Conservation (phyloP, 2,329 filamentous ascomycete genomes). For the Piedraia hortae region DNA sequence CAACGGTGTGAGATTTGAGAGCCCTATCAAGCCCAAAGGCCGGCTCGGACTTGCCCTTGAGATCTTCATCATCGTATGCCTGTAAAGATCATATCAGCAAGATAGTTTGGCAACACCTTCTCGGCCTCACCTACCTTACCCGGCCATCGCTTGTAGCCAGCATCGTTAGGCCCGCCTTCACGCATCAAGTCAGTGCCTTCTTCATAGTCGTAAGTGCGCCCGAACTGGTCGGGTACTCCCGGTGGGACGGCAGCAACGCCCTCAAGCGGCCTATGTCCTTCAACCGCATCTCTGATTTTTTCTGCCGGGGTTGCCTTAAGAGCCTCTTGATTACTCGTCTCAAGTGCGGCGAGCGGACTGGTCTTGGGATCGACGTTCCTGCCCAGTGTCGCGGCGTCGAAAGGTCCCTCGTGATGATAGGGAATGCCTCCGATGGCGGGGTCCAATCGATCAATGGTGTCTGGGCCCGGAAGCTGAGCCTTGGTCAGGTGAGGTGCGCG, state of each 20-base stretch:
- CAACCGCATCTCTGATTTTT: conserved; percentile 46
- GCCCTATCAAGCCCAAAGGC: conserved; percentile 42
- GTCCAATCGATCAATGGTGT: conserved; percentile 61
- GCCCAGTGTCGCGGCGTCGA: conserved; percentile 51
- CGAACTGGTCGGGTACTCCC: conserved; percentile 38
- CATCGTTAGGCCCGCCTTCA: conserved; percentile 37
- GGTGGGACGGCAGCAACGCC: conserved; percentile 53
- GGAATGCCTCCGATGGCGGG: conserved; percentile 28
- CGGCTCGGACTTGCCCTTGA: conserved; percentile 62
- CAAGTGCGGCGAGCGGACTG: conserved; percentile 53
- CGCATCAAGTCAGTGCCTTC: conserved; percentile 73
- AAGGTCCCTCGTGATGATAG: conserved; percentile 81
- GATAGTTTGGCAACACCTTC: not conserved
- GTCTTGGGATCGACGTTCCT: conserved; percentile 33
- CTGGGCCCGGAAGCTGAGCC: conserved; percentile 36
- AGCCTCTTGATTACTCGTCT: conserved; percentile 44
- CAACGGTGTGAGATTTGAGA: conserved; percentile 29
- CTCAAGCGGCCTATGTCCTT: conserved; percentile 50
- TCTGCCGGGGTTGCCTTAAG: conserved; percentile 56
- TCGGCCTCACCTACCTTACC: conserved; percentile 31
- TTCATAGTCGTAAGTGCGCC: conserved; percentile 46
- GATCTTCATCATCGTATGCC: conserved; percentile 45
- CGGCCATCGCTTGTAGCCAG: conserved; percentile 52
- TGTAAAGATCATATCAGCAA: conserved; percentile 4
- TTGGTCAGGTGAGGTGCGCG: conserved; percentile 38